A percentile compares a stretch with the other conserved stretches of the same genome.
Evolutionary conservation across 371 early-diverging fungal genomes (phyloP).

Genomic region (Mucor racemosus): DNA sequence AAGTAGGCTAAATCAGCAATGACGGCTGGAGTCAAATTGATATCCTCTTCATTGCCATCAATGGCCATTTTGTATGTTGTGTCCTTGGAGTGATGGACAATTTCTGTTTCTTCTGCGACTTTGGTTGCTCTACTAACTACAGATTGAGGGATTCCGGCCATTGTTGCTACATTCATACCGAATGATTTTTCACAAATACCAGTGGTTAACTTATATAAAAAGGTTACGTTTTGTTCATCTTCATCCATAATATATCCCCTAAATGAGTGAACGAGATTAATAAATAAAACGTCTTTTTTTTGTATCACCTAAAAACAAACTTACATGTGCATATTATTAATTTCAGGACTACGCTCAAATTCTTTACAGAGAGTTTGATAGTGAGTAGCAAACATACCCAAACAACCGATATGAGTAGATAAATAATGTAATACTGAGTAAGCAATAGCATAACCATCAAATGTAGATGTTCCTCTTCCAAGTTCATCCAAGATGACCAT

Average conservation of each 20-base stretch:
- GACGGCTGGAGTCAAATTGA: conserved; percentile 21
- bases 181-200: conserved; percentile 84
- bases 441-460: conserved; percentile 99
- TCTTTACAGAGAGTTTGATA: conserved; percentile 93
- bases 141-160: conserved; percentile 90
- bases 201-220: conserved; percentile 90
- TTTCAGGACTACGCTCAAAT: conserved; percentile 69
- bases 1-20: conserved; percentile 25
- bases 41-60: neutral
- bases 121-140: conserved; percentile 68
- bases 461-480: conserved; percentile 98
- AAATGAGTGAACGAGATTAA: conserved; percentile 17
- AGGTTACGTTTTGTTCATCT: conserved; percentile 88
- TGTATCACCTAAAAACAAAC: conserved; percentile 5
- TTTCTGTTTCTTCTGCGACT: conserved; percentile 79
- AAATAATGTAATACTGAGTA: conserved; percentile 92
- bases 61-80: conserved; percentile 29
- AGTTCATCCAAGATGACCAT: conserved; percentile 99
- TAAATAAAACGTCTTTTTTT: conserved; percentile 21
- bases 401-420: conserved; percentile 82
- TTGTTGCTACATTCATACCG: conserved; percentile 94
- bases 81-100: conserved; percentile 41
- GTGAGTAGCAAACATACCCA: conserved; percentile 98
- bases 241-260: conserved; percentile 87
- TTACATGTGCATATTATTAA: conserved; percentile 71